Evolutionary conservation across 2,329 filamentous ascomycete genomes (phyloP).

Genomic region (Elsinoe arachidis): DNA sequence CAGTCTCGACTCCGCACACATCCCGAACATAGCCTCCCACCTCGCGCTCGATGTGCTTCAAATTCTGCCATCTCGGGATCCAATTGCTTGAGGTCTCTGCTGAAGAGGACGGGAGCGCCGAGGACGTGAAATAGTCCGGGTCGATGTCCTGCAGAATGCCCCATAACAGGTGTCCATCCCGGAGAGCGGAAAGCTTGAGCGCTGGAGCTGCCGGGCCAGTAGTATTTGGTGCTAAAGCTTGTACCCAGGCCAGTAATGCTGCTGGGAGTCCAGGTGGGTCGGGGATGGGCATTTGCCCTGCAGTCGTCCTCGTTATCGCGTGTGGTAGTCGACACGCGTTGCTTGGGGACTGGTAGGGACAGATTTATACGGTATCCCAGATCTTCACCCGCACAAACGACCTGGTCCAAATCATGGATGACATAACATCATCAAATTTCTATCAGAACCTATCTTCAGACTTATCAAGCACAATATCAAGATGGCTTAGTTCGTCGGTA

Average conservation of each 20-base stretch:
- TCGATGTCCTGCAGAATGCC: constrained; percentile 40
- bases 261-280: neutral
- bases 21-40: constrained; percentile 43
- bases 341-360: too few relatives aligned
- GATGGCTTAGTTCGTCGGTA: too few relatives aligned
- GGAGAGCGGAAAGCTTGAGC: constrained; percentile 35
- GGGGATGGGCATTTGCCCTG: too few relatives aligned
- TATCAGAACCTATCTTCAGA: too few relatives aligned
- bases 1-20: constrained; percentile 28
- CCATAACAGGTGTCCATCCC: constrained; percentile 41
- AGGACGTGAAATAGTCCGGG: constrained; percentile 39
- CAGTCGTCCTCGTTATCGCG: too few relatives aligned
- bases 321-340: too few relatives aligned
- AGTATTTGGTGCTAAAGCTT: constrained; percentile 28
- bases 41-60: constrained; percentile 43
- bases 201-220: constrained; percentile 28
- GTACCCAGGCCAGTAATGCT: constrained; percentile 30
- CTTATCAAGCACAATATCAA: too few relatives aligned
- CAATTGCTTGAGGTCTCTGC: constrained; percentile 38
- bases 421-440: too few relatives aligned
- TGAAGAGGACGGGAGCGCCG: constrained; percentile 38
- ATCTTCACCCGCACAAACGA: too few relatives aligned
- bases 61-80: constrained; percentile 46
- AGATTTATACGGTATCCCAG: too few relatives aligned
- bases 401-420: too few relatives aligned